phyloP scores from a whole-genome alignment of 805 yeast species.

The Yamadazyma philogaea region DNA sequence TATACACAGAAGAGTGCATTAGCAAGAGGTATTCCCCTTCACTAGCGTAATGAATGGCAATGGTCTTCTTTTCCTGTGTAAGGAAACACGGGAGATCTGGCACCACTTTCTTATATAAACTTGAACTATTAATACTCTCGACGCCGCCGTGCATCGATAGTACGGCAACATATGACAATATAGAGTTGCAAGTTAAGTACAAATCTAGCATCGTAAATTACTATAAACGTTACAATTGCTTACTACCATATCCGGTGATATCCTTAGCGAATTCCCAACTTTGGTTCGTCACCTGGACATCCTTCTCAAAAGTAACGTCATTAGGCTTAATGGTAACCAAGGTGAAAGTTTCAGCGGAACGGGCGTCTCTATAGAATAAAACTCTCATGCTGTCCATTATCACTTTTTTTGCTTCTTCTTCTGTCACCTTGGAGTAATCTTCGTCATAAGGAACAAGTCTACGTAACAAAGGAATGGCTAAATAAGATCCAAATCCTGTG shows the following conservation, averaged over 20 bases:
- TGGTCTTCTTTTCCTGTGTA: no score
- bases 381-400: slow-evolving; percentile 89
- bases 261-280: slow-evolving; percentile 88
- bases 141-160: no score
- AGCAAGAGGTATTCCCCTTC: no score
- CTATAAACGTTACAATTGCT: slow-evolving; percentile 29
- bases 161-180: no score
- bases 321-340: slow-evolving; percentile 62
- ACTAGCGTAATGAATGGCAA: no score
- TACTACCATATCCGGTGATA: slow-evolving; percentile 88
- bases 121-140: no score
- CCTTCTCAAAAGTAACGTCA: slow-evolving; percentile 51
- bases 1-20: no score
- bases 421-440: slow-evolving; percentile 65
- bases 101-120: no score
- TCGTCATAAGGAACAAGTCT: slow-evolving; percentile 75
- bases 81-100: no score
- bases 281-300: slow-evolving; percentile 67
- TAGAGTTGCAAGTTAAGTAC: no score
- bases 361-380: slow-evolving; percentile 91
- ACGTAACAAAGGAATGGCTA: slow-evolving; percentile 90
- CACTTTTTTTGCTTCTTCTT: slow-evolving; percentile 73
- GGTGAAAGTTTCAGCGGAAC: slow-evolving; percentile 83
- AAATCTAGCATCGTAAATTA: background rate
- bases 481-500: slow-evolving; percentile 94